phyloP scores from a whole-genome alignment of 352 stramenopile species.

The Phytopythium aichiense region DNA sequence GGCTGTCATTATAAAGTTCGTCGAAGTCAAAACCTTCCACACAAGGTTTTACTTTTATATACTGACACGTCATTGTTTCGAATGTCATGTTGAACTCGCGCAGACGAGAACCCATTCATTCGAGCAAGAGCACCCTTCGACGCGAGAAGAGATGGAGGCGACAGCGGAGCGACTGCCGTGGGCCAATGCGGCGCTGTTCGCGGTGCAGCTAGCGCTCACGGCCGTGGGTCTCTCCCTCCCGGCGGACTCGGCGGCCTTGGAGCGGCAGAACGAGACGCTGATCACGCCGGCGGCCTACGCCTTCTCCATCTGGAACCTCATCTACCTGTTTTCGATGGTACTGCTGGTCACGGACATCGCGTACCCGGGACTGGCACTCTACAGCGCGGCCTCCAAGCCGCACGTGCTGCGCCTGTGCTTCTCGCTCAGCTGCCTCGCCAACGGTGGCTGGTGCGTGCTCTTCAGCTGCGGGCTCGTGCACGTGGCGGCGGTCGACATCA shows the following conservation, averaged over 20 bases:
- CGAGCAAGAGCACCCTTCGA: no score
- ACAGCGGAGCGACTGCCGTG: slow-evolving; percentile 22
- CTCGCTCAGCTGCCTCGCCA: slow-evolving; percentile 43
- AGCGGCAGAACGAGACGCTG: slow-evolving; percentile 37
- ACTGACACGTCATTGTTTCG: no score
- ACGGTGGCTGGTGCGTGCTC: slow-evolving; percentile 49
- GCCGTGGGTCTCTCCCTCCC: slow-evolving; percentile 24
- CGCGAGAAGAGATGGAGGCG: background rate
- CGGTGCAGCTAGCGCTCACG: slow-evolving; percentile 43
- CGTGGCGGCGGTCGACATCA: slow-evolving; percentile 38
- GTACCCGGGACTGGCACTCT: slow-evolving; percentile 44
- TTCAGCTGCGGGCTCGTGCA: slow-evolving; percentile 38
- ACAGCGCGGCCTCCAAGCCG: slow-evolving; percentile 37
- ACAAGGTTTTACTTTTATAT: no score
- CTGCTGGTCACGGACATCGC: slow-evolving; percentile 53
- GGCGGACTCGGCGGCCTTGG: slow-evolving; percentile 17
- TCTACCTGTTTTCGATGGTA: slow-evolving; percentile 60
- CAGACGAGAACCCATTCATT: no score
- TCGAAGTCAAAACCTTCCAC: no score
- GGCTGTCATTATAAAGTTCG: no score
- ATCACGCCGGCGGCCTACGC: slow-evolving; percentile 47
- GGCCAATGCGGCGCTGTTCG: slow-evolving; percentile 54
- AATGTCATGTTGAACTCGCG: no score
- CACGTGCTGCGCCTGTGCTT: slow-evolving; percentile 32
- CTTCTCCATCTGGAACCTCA: slow-evolving; percentile 66